Percentiles rank a stretch among this genome's conserved stretches.
phyloP scores from a whole-genome alignment of 768 basidiomycete species.

The Tylopilus intermedius region DNA sequence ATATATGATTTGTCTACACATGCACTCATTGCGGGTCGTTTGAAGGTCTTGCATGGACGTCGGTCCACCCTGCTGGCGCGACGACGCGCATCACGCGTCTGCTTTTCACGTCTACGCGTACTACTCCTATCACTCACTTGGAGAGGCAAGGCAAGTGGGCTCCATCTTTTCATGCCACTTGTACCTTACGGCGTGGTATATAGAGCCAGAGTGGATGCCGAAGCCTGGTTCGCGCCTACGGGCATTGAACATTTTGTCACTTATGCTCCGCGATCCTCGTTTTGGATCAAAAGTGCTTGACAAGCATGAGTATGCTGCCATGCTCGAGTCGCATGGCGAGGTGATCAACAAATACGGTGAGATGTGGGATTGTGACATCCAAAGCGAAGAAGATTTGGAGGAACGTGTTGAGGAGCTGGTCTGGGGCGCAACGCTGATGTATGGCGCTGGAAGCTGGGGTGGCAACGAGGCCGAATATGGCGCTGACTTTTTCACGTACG shows the following conservation, averaged over 20 bases:
- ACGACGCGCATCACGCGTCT: slow-evolving; percentile 34
- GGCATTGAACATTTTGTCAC: slow-evolving; percentile 51
- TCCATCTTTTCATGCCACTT: background rate
- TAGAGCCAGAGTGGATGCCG: slow-evolving; percentile 25
- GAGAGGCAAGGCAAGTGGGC: slow-evolving; percentile 16
- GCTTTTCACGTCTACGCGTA: slow-evolving; percentile 22
- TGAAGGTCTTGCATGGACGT: slow-evolving; percentile 56
- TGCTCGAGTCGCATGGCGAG: slow-evolving; percentile 35
- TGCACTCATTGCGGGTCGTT: background rate
- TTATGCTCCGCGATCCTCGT: slow-evolving; percentile 49
- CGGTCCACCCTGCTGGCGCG: slow-evolving; percentile 42
- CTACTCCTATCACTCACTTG: slow-evolving; percentile 17
- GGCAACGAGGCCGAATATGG: slow-evolving; percentile 37
- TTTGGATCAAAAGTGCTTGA: slow-evolving; percentile 28
- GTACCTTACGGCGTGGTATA: background rate
- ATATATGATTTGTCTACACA: background rate
- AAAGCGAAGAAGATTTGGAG: slow-evolving; percentile 36
- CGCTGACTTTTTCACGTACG: slow-evolving; percentile 66
- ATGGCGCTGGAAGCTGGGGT: slow-evolving; percentile 54
- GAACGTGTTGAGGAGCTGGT: slow-evolving; percentile 58
- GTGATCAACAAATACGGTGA: slow-evolving; percentile 40
- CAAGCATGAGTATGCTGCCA: slow-evolving; percentile 33
- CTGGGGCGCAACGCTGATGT: slow-evolving; percentile 55
- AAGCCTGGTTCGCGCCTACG: slow-evolving; percentile 30
- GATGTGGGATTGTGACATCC: slow-evolving; percentile 42